Percentiles rank a stretch among this genome's conserved stretches.
Evolutionary conservation across 208 protist species (phyloP).

Genomic region (Leishmania amazonensis): DNA sequence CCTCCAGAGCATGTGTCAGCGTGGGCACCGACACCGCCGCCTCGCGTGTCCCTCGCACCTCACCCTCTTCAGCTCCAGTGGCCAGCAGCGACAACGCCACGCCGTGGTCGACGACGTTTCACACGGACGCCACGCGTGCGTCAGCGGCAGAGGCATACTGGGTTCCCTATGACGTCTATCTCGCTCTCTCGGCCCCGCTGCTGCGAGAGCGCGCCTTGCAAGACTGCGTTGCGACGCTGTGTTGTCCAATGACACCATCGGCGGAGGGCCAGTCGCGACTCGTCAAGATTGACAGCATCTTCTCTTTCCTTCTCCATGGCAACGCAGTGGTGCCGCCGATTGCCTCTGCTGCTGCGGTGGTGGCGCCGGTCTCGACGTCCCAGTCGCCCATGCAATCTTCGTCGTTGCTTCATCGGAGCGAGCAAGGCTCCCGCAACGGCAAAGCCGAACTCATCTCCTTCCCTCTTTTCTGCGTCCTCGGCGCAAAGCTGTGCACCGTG

Average conservation of each 20-base stretch:
- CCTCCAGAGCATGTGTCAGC: background rate
- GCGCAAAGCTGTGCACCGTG: conserved; percentile 26
- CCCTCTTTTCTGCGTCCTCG: conserved; percentile 23
- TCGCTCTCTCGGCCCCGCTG: conserved; percentile 7
- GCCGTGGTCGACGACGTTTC: background rate
- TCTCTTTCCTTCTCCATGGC: conserved; percentile 41
- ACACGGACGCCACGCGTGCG: background rate
- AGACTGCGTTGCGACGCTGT: conserved; percentile 25
- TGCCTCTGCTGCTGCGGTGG: too few relatives aligned
- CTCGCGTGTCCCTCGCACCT: background rate
- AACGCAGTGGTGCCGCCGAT: background rate
- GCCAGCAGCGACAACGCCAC: background rate
- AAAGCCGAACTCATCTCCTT: conserved; percentile 21
- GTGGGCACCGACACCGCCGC: background rate
- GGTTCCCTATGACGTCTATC: conserved; percentile 22
- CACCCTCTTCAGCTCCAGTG: background rate
- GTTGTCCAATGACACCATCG: conserved; percentile 5
- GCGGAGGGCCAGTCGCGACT: background rate
- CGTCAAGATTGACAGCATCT: conserved; percentile 22
- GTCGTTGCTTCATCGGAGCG: background rate
- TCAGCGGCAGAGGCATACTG: conserved; percentile 4
- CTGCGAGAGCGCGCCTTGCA: conserved; percentile 26
- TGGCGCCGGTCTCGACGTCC: background rate
- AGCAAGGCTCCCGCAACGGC: background rate
- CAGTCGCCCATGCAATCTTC: background rate